Percentiles rank a stretch among this genome's conserved stretches.
These are phyloP conservation scores for Kingdonia uniflora DNA, from an alignment of 164 flowering plant species.

Conservation along the genomic window DNA sequence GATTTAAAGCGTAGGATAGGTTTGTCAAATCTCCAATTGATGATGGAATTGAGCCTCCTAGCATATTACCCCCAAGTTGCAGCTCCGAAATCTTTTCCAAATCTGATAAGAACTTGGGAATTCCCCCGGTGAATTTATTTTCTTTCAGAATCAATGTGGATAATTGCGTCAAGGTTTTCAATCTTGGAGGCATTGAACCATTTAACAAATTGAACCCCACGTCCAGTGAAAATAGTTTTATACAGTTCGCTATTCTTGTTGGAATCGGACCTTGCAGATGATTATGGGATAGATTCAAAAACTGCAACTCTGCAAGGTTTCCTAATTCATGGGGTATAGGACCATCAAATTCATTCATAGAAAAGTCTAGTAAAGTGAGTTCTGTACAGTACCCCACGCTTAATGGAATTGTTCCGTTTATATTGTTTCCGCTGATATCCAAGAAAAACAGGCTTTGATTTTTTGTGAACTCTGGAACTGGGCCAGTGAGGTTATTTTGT, in stretches of 20 bases:
- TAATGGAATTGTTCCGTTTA: constrained; percentile 45
- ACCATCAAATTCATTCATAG: constrained; percentile 47
- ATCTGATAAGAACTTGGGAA: constrained; percentile 45
- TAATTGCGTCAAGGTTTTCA: constrained; percentile 29
- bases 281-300: constrained; percentile 43
- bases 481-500: constrained; percentile 52
- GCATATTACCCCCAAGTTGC: constrained; percentile 54
- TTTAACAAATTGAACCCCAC: constrained; percentile 43
- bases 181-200: constrained; percentile 42
- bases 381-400: constrained; percentile 38
- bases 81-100: constrained; percentile 46
- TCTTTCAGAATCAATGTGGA: constrained; percentile 30
- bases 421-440: constrained; percentile 19
- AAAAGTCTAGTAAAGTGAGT: constrained; percentile 40
- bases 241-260: constrained; percentile 30
- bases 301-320: constrained; percentile 28
- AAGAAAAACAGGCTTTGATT: neutral
- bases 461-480: constrained; percentile 24
- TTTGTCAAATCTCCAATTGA: constrained; percentile 44
- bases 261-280: constrained; percentile 44
- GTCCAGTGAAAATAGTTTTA: constrained; percentile 29
- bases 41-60: constrained; percentile 68
- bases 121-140: constrained; percentile 54
- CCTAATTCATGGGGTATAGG: constrained; percentile 42
- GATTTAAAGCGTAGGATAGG: constrained; percentile 39